These are phyloP conservation scores for Dictyostelium capitatum DNA, from an alignment of 78 protist genomes.

Conservation along the genomic window DNA sequence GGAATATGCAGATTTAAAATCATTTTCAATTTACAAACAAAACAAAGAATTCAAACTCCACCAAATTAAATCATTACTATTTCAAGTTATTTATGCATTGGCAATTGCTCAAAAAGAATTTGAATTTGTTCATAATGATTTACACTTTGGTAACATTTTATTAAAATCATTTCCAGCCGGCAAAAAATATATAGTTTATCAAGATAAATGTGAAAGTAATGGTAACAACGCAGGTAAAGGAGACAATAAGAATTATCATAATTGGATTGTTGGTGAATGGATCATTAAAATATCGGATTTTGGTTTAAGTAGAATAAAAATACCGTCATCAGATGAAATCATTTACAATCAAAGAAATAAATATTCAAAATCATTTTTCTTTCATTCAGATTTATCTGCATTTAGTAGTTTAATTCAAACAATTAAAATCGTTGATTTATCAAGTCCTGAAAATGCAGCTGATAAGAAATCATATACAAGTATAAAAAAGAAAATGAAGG, in stretches of 20 bases:
- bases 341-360: slow-evolving; percentile 41
- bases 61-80: slow-evolving; percentile 15
- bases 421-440: neutral
- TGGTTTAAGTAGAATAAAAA: slow-evolving; percentile 40
- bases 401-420: neutral
- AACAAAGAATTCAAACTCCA: neutral
- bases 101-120: slow-evolving; percentile 51
- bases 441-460: neutral
- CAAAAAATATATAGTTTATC: slow-evolving; percentile 49
- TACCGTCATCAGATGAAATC: neutral
- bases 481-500: slow-evolving; percentile 12
- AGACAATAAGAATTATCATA: neutral
- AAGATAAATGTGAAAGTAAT: neutral
- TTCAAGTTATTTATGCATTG: slow-evolving; percentile 43
- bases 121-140: slow-evolving; percentile 66
- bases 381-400: neutral
- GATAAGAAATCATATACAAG: neutral
- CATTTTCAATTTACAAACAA: neutral
- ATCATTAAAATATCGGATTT: slow-evolving; percentile 38
- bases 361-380: neutral
- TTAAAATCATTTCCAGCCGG: slow-evolving; percentile 21
- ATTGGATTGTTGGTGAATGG: slow-evolving; percentile 39
- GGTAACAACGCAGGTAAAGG: too few relatives aligned
- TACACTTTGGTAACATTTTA: slow-evolving; percentile 47
- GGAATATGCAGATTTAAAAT: slow-evolving; percentile 50